Base-by-base conservation (phyloP, 129 eudicot genomes). In the Arctium minus region DNA sequence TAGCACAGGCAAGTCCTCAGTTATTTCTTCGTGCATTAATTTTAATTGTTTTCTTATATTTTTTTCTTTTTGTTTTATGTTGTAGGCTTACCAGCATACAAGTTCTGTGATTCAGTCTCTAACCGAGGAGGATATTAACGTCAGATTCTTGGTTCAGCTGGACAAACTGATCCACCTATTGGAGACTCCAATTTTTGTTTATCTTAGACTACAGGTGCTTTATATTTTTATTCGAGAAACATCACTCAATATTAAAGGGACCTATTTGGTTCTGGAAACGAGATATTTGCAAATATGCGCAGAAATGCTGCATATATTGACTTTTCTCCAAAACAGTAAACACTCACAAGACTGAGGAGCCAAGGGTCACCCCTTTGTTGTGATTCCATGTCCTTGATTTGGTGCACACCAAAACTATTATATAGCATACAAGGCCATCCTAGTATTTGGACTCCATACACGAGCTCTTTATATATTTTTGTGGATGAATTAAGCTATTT, bases 121-220 rank as follows among this genome's bases (percentile, higher is more conserved):
- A 83, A 93, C 89, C 30, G 99, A 96, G 88, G 98, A 89, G 80
- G 98, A 96, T 87, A 90, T 96, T 36, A 93, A 90, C 85, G 90
- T 96, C 84, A 93, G 89, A 86, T 93, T 96, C 82, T 87, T 96
- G 89, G 90, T 96, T 50, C 98, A 96, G 83, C 85, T 96, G 85
- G 99, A 96, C 86, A 96, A 96, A 80, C 81, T 96, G 77, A 92
- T 96, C 44, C 91, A 92, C 84, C 91, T 96, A 39, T 83, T 93
- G 79, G 99, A 96, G 89, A 96, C 99, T 80, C 99, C 99, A 64
- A 90, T 90, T 32, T 96, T 96, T 82, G 95, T 96, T 73, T 93
- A 93, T 84, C 97, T 96, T 75, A 88, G 99, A 83, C 89, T 96
- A 74, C 98, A 96, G 99, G 99, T 93, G 46, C 33, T 65, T 62